Evolutionary conservation across 2,329 filamentous ascomycete species (phyloP).

Genomic region (Aspergillus sp.): DNA sequence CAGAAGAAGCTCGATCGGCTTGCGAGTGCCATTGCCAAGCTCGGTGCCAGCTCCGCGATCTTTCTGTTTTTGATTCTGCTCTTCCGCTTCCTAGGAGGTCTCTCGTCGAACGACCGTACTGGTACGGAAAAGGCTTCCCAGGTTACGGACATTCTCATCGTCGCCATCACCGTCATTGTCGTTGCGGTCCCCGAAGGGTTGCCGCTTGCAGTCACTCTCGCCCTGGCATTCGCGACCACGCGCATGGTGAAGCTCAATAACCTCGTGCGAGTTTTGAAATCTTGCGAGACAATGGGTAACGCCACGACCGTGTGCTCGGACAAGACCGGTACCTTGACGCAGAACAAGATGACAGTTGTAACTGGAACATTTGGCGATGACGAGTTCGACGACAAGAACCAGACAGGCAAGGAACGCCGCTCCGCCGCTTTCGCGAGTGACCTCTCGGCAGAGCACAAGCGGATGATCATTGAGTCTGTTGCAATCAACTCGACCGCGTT

Average conservation of each 20-base stretch:
- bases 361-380: conserved; percentile 65
- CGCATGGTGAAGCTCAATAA: conserved; percentile 77
- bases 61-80: conserved; percentile 82
- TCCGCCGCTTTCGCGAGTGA: conserved; percentile 4
- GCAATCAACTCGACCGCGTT: conserved; percentile 66
- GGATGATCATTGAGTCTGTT: conserved; percentile 40
- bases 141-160: conserved; percentile 74
- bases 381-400: conserved; percentile 24
- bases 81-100: conserved; percentile 76
- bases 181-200: conserved; percentile 69
- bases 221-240: conserved; percentile 73
- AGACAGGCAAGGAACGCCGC: conserved; percentile 17
- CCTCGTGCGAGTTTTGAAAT: conserved; percentile 72
- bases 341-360: conserved; percentile 75
- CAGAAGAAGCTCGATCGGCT: conserved; percentile 74
- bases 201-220: conserved; percentile 73
- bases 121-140: conserved; percentile 68
- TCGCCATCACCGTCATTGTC: conserved; percentile 76
- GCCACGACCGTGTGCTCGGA: conserved; percentile 78
- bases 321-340: conserved; percentile 74
- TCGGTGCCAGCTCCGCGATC: conserved; percentile 66
- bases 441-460: conserved; percentile 54
- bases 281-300: conserved; percentile 79
- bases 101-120: conserved; percentile 61
- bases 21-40: conserved; percentile 74